Percentiles rank a stretch among this genome's conserved stretches.
phyloP scores from a whole-genome alignment of 176 grass and related monocot species.

The Rhynchospora pubera region DNA sequence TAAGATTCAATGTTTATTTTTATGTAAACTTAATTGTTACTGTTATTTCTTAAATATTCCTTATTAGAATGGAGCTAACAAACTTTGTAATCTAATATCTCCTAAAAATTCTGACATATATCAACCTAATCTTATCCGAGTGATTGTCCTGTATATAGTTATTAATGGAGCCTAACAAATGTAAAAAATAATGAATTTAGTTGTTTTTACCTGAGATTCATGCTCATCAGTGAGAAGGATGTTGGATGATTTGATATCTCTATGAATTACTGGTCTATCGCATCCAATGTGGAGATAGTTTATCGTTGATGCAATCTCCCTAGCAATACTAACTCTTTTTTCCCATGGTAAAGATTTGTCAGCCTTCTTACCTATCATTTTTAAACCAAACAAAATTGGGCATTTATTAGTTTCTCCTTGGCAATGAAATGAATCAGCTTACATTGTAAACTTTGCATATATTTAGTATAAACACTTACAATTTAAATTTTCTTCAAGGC shows the following conservation, averaged over 20 bases:
- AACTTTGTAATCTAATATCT: too few species aligned
- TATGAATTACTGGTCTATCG: constrained; percentile 67
- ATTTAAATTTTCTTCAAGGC: constrained; percentile 79
- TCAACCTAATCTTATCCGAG: neutral
- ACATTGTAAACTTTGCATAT: neutral
- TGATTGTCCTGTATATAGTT: neutral
- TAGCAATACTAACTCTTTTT: constrained; percentile 55
- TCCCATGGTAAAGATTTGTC: constrained; percentile 54
- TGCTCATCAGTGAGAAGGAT: constrained; percentile 70
- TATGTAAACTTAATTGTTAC: neutral
- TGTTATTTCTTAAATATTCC: neutral
- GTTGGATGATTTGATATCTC: constrained; percentile 98
- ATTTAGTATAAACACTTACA: constrained; percentile 28
- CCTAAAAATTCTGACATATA: neutral
- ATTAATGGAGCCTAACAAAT: neutral
- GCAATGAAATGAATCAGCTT: neutral
- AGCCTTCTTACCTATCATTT: constrained; percentile 39
- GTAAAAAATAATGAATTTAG: neutral
- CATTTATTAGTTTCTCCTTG: neutral
- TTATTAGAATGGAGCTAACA: neutral
- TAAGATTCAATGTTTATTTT: neutral
- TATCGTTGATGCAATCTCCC: constrained; percentile 62
- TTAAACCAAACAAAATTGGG: neutral
- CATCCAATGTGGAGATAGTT: constrained; percentile 63
- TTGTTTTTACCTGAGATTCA: constrained; percentile 50